phyloP scores from a whole-genome alignment of 495 filamentous ascomycete species.

The Penicillium chermesinum region DNA sequence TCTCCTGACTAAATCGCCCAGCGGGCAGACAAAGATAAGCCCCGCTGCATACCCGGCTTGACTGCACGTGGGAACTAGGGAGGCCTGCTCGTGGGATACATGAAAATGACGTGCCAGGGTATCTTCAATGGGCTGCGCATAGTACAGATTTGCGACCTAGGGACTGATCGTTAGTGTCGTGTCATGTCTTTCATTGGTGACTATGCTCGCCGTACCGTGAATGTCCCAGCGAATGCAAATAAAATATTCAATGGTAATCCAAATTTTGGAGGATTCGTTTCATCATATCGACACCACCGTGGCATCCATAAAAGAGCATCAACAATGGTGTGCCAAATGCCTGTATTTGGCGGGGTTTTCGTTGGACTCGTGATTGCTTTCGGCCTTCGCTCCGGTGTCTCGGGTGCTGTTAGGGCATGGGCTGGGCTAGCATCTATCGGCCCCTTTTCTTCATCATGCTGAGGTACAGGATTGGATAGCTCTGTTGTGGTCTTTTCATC shows the following conservation, averaged over 20 bases:
- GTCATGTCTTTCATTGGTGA: background rate
- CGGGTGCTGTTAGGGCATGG: background rate
- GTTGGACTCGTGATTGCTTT: background rate
- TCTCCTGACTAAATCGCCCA: constrained; percentile 69
- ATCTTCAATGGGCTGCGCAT: constrained; percentile 64
- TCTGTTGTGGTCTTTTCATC: background rate
- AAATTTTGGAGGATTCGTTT: constrained; percentile 51
- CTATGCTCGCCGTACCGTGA: constrained; percentile 14
- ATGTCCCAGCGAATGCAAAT: constrained; percentile 48
- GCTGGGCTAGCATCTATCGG: background rate
- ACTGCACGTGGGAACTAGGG: constrained; percentile 67
- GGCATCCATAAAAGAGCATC: constrained; percentile 50
- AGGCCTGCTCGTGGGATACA: constrained; percentile 52
- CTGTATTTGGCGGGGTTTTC: background rate
- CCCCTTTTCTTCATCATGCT: constrained; percentile 1
- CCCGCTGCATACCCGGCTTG: constrained; percentile 79
- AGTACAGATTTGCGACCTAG: constrained; percentile 63
- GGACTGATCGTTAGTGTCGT: background rate
- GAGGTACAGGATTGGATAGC: background rate
- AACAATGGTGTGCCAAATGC: background rate
- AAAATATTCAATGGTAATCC: constrained; percentile 56
- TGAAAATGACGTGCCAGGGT: constrained; percentile 56
- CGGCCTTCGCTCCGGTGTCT: constrained; percentile 1
- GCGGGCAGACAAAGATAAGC: constrained; percentile 68
- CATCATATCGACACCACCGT: constrained; percentile 53